Percentiles rank a stretch among this genome's conserved stretches.
Evolutionary conservation across 2,329 filamentous ascomycete genomes (phyloP).

Genomic region (Fusarium dlaminii): DNA sequence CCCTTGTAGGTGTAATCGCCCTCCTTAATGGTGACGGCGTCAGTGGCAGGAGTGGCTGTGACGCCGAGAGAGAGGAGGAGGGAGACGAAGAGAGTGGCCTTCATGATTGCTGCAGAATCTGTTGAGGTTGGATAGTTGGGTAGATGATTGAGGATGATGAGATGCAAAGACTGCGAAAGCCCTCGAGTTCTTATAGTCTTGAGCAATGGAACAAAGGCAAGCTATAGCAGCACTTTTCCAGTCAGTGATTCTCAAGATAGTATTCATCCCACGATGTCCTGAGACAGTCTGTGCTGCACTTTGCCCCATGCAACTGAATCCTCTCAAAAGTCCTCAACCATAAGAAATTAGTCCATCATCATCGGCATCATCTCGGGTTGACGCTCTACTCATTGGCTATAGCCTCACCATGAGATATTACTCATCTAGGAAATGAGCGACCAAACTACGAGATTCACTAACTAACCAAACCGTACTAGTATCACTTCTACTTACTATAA

Average conservation of each 20-base stretch:
- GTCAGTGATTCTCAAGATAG: background rate
- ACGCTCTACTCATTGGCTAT: background rate
- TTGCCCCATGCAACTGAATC: conserved; percentile 3
- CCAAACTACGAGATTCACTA: background rate
- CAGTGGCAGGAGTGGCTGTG: background rate
- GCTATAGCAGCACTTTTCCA: too few relatives aligned
- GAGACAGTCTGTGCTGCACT: background rate
- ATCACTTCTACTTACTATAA: rapidly evolving
- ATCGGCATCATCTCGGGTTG: background rate
- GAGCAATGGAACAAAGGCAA: too few relatives aligned
- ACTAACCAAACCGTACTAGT: rapidly evolving
- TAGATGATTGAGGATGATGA: background rate
- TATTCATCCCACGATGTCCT: background rate
- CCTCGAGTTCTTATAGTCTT: background rate
- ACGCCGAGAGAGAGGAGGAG: conserved; percentile 6
- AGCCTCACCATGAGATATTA: background rate
- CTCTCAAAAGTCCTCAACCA: background rate
- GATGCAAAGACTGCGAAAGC: rapidly evolving
- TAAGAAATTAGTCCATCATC: background rate
- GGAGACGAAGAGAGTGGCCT: background rate
- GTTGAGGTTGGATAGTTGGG: background rate
- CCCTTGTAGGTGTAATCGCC: conserved; percentile 2
- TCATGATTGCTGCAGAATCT: background rate
- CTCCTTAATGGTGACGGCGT: conserved; percentile 3
- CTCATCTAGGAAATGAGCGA: background rate